A percentile compares a stretch with the other conserved stretches of the same genome.
Evolutionary conservation across 192 early-diverging fungal species (phyloP).

Genomic region (Backusella liffmaniae): DNA sequence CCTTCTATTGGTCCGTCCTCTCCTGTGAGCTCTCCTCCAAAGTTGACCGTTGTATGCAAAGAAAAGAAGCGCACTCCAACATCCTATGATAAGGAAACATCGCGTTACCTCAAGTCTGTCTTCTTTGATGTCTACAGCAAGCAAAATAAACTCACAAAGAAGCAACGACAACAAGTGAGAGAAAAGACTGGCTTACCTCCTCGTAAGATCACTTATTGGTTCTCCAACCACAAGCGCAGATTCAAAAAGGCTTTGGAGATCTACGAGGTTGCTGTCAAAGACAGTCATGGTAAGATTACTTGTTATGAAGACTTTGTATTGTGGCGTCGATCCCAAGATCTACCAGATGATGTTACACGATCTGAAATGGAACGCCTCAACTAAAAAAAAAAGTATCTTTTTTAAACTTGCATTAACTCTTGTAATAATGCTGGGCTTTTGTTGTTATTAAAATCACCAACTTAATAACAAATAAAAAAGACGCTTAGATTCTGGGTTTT

Average conservation of each 20-base stretch:
- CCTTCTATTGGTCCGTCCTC: not conserved
- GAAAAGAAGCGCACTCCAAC: slow-evolving; percentile 10
- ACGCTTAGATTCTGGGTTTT: not conserved
- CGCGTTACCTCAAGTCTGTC: slow-evolving; percentile 16
- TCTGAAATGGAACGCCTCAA: not conserved
- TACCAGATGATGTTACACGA: slow-evolving; percentile 11
- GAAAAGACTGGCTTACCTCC: slow-evolving; percentile 24
- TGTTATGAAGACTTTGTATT: slow-evolving; percentile 4
- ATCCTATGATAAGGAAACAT: slow-evolving; percentile 18
- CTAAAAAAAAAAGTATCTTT: not conserved
- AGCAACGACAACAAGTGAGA: slow-evolving; percentile 12
- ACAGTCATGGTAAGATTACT: not conserved
- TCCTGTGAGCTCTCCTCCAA: not conserved
- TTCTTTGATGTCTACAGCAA: slow-evolving; percentile 27
- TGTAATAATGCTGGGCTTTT: not conserved
- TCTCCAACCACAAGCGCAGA: slow-evolving; percentile 35
- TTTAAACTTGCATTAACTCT: not conserved
- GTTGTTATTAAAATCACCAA: not conserved
- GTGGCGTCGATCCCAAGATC: not conserved
- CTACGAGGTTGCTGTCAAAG: not conserved
- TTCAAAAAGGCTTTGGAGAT: not conserved
- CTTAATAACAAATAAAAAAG: not conserved
- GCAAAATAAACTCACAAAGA: slow-evolving; percentile 21
- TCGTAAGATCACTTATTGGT: slow-evolving; percentile 36
- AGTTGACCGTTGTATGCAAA: not conserved